A percentile compares a stretch with the other conserved stretches of the same genome.
Evolutionary conservation across 1,284 basidiomycete species (phyloP).

Genomic region (Hemileia vastatrix): DNA sequence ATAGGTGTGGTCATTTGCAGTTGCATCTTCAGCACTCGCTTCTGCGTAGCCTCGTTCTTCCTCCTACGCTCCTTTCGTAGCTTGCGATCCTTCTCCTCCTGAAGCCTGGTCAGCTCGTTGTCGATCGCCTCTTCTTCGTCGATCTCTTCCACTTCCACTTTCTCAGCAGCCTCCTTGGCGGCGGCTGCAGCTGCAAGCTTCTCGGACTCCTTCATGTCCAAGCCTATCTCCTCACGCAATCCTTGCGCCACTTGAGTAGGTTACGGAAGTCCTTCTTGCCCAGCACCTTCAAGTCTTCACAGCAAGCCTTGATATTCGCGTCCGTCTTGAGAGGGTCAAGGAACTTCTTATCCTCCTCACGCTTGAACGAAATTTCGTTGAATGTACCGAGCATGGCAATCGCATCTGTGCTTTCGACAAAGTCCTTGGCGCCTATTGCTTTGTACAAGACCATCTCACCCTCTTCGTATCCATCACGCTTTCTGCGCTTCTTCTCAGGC

Average conservation of each 20-base stretch:
- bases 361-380: conserved; percentile 71
- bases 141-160: conserved; percentile 62
- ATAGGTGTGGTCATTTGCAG: conserved; percentile 92
- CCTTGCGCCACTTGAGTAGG: conserved; percentile 79
- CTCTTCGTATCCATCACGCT: conserved; percentile 89
- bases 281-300: conserved; percentile 86
- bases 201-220: conserved; percentile 75
- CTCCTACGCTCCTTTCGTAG: conserved; percentile 67
- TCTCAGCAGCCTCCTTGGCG: conserved; percentile 66
- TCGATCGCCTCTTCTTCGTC: conserved; percentile 80
- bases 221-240: conserved; percentile 72
- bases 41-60: conserved; percentile 76
- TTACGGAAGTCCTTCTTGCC: conserved; percentile 95
- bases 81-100: conserved; percentile 64
- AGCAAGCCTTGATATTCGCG: conserved; percentile 67
- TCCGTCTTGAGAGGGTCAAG: no score
- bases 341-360: conserved; percentile 77
- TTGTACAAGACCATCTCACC: conserved; percentile 87
- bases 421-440: conserved; percentile 61
- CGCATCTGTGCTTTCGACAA: conserved; percentile 61
- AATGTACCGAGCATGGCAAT: conserved; percentile 70
- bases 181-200: no score
- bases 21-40: conserved; percentile 87
- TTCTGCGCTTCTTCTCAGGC: conserved; percentile 87
- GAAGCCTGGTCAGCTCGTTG: conserved; percentile 78